phyloP scores from a whole-genome alignment of 2,329 filamentous ascomycete species.

The Neofusicoccum umdonicola region DNA sequence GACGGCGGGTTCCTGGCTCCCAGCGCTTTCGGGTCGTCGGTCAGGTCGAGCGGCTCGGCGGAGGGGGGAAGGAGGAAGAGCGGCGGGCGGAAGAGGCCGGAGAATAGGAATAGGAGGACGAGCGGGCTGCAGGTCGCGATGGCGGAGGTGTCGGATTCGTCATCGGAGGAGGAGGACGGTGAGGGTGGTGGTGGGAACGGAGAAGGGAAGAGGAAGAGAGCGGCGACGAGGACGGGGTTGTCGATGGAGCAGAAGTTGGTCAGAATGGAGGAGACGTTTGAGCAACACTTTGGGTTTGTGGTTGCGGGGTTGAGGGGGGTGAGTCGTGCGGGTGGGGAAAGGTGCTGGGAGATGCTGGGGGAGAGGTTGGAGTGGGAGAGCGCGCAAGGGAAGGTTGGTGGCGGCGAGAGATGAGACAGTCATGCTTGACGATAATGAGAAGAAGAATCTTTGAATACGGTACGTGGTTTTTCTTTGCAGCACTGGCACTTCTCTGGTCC shows the following conservation, averaged over 20 bases:
- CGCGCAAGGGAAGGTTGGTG: not conserved
- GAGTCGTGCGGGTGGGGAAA: constrained; percentile 69
- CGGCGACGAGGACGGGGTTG: constrained; percentile 1
- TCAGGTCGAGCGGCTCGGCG: constrained; percentile 31
- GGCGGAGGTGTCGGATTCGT: constrained; percentile 4
- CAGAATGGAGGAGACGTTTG: constrained; percentile 62
- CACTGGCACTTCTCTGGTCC: too few relatives aligned
- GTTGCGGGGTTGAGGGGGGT: constrained; percentile 71
- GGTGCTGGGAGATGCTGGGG: constrained; percentile 75
- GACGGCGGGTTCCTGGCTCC: constrained; percentile 18
- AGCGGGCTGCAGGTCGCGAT: constrained; percentile 16
- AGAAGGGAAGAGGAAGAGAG: not conserved
- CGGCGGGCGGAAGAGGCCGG: constrained; percentile 18
- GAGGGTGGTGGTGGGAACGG: constrained; percentile 31
- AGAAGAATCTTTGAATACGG: not conserved
- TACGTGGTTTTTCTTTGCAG: not conserved
- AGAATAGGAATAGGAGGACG: not conserved
- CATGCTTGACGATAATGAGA: not conserved
- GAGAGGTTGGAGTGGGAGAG: constrained; percentile 67
- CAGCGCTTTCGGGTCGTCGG: constrained; percentile 27
- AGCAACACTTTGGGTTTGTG: constrained; percentile 67
- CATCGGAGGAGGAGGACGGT: constrained; percentile 31
- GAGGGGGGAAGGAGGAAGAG: constrained; percentile 17
- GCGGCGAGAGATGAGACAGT: not conserved
- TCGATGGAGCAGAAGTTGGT: constrained; percentile 54